phyloP scores from a whole-genome alignment of 257 asterid species.

The Fraxinus pennsylvanica region DNA sequence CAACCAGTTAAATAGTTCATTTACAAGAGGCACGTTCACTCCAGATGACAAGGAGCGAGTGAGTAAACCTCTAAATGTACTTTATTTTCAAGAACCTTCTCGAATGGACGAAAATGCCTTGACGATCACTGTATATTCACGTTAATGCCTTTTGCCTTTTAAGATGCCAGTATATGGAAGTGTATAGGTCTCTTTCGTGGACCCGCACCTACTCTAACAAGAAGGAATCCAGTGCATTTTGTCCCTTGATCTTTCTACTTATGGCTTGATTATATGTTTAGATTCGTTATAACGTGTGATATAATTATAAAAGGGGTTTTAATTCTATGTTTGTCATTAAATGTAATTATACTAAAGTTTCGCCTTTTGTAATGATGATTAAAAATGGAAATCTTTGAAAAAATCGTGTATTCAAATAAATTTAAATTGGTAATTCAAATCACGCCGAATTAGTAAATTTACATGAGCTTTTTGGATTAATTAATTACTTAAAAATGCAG shows the following conservation, averaged over 20 bases:
- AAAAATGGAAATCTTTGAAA: too few species aligned
- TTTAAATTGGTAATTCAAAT: background rate
- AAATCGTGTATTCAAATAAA: too few species aligned
- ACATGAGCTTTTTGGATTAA: too few species aligned
- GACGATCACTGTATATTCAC: constrained; percentile 1
- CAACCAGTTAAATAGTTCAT: background rate
- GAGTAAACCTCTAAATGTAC: background rate
- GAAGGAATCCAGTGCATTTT: constrained; percentile 1
- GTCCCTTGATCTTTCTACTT: constrained; percentile 2
- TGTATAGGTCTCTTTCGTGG: background rate
- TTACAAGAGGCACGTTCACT: background rate
- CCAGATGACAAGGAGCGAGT: background rate
- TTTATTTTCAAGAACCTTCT: constrained; percentile 16
- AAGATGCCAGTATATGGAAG: background rate
- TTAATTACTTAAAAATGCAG: too few species aligned
- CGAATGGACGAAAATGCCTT: constrained; percentile 29
- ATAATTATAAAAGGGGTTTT: background rate
- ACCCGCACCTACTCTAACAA: constrained; percentile 9
- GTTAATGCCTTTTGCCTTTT: constrained; percentile 15
- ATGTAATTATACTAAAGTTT: too few species aligned
- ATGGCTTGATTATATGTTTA: background rate
- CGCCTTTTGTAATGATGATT: background rate
- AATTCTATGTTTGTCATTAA: background rate
- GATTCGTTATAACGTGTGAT: background rate
- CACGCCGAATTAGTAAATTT: too few species aligned